Base-by-base conservation (phyloP, 2,329 filamentous ascomycete genomes). In the Aureobasidium sp. region DNA sequence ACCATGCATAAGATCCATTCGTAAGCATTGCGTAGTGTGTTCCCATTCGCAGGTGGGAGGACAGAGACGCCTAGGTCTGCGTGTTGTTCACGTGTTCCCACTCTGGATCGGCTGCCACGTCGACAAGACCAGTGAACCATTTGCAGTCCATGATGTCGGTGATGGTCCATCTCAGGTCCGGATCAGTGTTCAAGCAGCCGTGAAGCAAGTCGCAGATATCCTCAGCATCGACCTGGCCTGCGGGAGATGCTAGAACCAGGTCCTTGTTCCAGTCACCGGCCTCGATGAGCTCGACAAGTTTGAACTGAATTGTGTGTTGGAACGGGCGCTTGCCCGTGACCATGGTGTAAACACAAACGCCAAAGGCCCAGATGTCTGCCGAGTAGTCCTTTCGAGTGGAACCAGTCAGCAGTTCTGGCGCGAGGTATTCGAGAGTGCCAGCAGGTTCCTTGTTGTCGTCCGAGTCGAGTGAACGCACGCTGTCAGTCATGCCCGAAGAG, bases 311-410 rank as follows among this genome's bases (percentile, higher is more conserved):
- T 0, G 78, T 70, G 65, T 86, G 81, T 51, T 82, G 78, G 71
- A 87, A 88, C 0, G 85, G 85, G 6, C 86, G 75, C 5, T 78
- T 78, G 17, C 84, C 84, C 0, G 83, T 83, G 25, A 86, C 72
- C 25, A 87, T 72, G 1, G 82, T 78, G 66, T 81, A 87, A 3
- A 85, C 74, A 11, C 85, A 80, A 9, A 87, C 82, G 4, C 85
- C 85, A 65, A 82, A 85, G 2, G 85, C 84, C 85, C 85, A 88
- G 2, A 87, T 77, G 67, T 88, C 85, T 23, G 84, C 83, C 1
- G 80, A 79, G 1, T 84, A 73, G n/a, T 75, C 75, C 66, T 75
- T 79, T 13, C 79, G 67, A 4, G 75, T 72, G 9, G 70, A 66
- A 19, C 70, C 70, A 61, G 73, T 81, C 17, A 81, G 68, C 2